Base-by-base conservation (phyloP, 1,139 yeast genomes). In the Zygoascus meyerae region DNA sequence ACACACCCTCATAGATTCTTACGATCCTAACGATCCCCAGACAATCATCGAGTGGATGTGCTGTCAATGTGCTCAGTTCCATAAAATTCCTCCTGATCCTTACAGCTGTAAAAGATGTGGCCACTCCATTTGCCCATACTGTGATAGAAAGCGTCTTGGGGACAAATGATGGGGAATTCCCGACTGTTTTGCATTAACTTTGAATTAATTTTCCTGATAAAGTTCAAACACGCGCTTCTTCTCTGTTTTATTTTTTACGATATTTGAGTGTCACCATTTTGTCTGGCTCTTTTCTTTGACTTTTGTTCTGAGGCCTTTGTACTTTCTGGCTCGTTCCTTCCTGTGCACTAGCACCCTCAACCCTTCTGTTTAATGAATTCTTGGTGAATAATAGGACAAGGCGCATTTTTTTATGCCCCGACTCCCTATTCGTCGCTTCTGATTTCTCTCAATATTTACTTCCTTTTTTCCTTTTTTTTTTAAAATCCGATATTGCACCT, bases 31-130 rank as follows among this genome's bases (percentile, higher is more conserved):
- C 14, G 66, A 62, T 48, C 66, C 64, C 8, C 52, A 59, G 43
- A 62, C 63, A 26, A 63, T 65, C 42, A 59, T 62, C 7, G 67
- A 65, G 42, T 66, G 69, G 70, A 64, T 65, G 56, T 66, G 70
- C 55, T 66, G 70, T 51, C 63, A 62, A 42, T 66, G 70, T 46
- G 69, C 62, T 6, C 52, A 61, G 41, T 64, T 61, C 47, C 67
- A 61, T 41, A 65, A 67, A 8, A 56, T 57, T 16, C 65, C 66
- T 9, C 66, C 65, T 3, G 54, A 53, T 12, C 56, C 67, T 8
- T 62, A 60, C 48, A 67, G 62, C 47, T 66, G 70, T 47, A 55
- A 60, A 1, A 52, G 70, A 18, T 66, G 70, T 42, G 51, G 51
- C 32, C 69, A 66, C 42, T 62, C 60, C 58, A 57, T 66, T 64